phyloP scores from a whole-genome alignment of 345 rosid species.

The Lenwebbia sp. region DNA sequence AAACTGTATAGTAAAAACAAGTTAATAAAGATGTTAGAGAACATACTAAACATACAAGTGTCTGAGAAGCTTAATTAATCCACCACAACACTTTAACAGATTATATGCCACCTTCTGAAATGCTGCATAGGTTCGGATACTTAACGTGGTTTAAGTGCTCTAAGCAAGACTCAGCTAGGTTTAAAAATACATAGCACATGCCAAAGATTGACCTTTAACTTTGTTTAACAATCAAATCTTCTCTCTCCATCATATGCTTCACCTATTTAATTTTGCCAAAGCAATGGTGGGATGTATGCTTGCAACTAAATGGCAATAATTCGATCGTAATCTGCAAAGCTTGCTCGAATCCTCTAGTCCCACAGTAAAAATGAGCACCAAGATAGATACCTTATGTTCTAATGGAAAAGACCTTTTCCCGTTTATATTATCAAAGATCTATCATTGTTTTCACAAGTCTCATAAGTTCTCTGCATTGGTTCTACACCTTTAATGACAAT shows the following conservation, averaged over 20 bases:
- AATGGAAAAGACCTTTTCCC: neutral
- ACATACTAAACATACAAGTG: neutral
- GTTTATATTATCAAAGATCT: neutral
- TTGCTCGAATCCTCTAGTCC: neutral
- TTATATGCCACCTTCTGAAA: neutral
- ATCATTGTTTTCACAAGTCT: neutral
- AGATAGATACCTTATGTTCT: neutral
- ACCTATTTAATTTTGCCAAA: neutral
- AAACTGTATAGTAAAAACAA: conserved; percentile 19
- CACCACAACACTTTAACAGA: neutral
- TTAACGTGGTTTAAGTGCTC: neutral
- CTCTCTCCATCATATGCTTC: neutral
- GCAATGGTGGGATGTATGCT: neutral
- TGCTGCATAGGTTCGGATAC: neutral
- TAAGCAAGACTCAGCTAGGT: neutral
- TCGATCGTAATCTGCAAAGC: neutral
- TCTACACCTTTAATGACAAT: neutral
- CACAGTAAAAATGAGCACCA: neutral
- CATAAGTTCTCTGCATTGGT: neutral
- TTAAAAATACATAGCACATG: neutral
- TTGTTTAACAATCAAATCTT: neutral
- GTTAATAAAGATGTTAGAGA: neutral
- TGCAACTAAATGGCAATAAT: neutral
- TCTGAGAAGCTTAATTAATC: neutral
- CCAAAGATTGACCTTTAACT: neutral